phyloP scores from a whole-genome alignment of 2,329 filamentous ascomycete genomes.

The Akanthomyces lecanii region DNA sequence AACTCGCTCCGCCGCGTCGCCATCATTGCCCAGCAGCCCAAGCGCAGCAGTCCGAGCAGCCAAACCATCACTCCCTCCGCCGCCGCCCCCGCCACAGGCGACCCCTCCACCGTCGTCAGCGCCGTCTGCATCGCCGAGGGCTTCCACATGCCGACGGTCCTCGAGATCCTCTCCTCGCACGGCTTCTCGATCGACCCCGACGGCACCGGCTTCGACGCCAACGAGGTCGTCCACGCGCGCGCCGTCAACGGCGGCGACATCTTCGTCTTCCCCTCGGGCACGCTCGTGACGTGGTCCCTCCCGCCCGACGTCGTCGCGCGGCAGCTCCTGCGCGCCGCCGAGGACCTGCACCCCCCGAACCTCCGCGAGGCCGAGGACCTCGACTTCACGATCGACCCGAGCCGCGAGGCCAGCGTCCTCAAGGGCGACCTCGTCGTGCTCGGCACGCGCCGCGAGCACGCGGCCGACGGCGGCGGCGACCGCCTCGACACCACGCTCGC shows the following conservation, averaged over 20 bases:
- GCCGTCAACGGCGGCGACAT: constrained; percentile 71
- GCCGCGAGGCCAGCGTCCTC: constrained; percentile 69
- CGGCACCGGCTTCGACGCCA: constrained; percentile 54
- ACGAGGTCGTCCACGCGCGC: constrained; percentile 60
- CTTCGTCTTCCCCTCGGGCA: constrained; percentile 93
- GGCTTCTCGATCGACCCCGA: constrained; percentile 61
- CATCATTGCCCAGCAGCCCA: constrained; percentile 71
- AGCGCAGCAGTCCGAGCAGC: constrained; percentile 23
- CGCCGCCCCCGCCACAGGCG: constrained; percentile 25
- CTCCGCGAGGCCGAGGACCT: constrained; percentile 83
- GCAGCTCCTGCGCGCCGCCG: constrained; percentile 70
- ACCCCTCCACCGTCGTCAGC: constrained; percentile 45
- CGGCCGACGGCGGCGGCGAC: constrained; percentile 38
- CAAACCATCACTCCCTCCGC: constrained; percentile 18
- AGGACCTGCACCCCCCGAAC: constrained; percentile 64
- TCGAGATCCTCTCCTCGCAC: constrained; percentile 53
- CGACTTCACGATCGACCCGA: constrained; percentile 74
- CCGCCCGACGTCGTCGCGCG: constrained; percentile 71
- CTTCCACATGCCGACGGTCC: constrained; percentile 60
- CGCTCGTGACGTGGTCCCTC: constrained; percentile 87
- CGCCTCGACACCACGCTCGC: constrained; percentile 65
- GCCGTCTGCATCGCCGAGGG: constrained; percentile 60
- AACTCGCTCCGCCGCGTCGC: constrained; percentile 80
- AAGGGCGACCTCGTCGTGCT: constrained; percentile 85
- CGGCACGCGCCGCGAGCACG: constrained; percentile 62